phyloP scores from a whole-genome alignment of 2,329 filamentous ascomycete genomes.

The Alternaria gaisen region DNA sequence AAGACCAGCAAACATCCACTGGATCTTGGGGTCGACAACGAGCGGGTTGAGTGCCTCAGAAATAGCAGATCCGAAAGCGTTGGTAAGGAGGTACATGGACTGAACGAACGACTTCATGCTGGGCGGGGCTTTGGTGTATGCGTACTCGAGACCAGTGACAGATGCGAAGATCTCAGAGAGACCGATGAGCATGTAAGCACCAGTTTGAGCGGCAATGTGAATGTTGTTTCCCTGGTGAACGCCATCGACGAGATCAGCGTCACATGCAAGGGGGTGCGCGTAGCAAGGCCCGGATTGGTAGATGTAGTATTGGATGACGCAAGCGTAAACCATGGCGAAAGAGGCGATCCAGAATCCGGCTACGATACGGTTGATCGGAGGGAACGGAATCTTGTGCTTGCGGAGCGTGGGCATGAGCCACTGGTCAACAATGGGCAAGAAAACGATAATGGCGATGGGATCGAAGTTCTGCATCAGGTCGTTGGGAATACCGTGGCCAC shows the following conservation, averaged over 20 bases:
- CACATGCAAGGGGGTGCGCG: slow-evolving; percentile 47
- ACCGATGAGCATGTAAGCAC: slow-evolving; percentile 59
- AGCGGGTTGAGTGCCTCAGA: slow-evolving; percentile 70
- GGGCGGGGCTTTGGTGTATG: slow-evolving; percentile 59
- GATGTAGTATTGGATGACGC: slow-evolving; percentile 66
- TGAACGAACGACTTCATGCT: slow-evolving; percentile 60
- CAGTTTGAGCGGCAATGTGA: slow-evolving; percentile 58
- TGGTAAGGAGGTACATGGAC: slow-evolving; percentile 68
- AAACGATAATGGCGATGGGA: slow-evolving; percentile 57
- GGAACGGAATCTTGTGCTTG: slow-evolving; percentile 53
- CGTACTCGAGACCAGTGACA: slow-evolving; percentile 59
- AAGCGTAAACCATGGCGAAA: slow-evolving; percentile 64
- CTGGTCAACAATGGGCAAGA: slow-evolving; percentile 57
- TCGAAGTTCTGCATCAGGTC: slow-evolving; percentile 61
- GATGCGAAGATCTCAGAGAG: slow-evolving; percentile 59
- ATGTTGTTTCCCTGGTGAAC: slow-evolving; percentile 51
- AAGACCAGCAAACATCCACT: slow-evolving; percentile 66
- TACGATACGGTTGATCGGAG: slow-evolving; percentile 63
- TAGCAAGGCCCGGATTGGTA: slow-evolving; percentile 65
- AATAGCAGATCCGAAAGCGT: slow-evolving; percentile 68
- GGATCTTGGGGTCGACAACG: slow-evolving; percentile 69
- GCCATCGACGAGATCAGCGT: slow-evolving; percentile 39
- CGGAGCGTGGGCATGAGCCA: slow-evolving; percentile 55
- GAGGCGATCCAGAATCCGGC: slow-evolving; percentile 63
- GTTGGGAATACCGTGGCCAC: slow-evolving; percentile 57